Conservation (phyloP, 441 rosid species). For the Theobroma grandiflorum region DNA sequence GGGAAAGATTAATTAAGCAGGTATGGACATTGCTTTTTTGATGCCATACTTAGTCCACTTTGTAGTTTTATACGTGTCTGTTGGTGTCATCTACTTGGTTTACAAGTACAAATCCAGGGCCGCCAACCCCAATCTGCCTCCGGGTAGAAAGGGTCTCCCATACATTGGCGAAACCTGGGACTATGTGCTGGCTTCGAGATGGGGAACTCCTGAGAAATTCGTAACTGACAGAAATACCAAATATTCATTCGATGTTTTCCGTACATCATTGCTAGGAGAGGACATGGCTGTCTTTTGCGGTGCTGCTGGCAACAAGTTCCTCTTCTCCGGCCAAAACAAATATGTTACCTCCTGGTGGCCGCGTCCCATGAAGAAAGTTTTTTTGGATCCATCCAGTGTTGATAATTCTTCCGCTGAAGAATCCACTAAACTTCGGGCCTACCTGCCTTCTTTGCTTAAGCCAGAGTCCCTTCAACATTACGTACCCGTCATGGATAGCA, state of each 20-base stretch:
- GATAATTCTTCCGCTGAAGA: slow-evolving; percentile 35
- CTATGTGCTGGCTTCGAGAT: slow-evolving; percentile 20
- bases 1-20: not conserved
- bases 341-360: slow-evolving; percentile 44
- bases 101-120: slow-evolving; percentile 20
- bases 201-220: slow-evolving; percentile 42
- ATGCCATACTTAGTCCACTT: slow-evolving; percentile 25
- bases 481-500: slow-evolving; percentile 37
- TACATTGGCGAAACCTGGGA: slow-evolving; percentile 41
- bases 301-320: slow-evolving; percentile 35
- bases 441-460: slow-evolving; percentile 37
- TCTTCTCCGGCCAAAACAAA: slow-evolving; percentile 39
- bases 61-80: slow-evolving; percentile 17
- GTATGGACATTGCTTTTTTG: not conserved
- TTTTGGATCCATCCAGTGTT: slow-evolving; percentile 20
- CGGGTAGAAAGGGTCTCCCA: slow-evolving; percentile 41
- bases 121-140: slow-evolving; percentile 32
- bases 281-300: slow-evolving; percentile 42
- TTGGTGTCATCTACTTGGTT: slow-evolving; percentile 16
- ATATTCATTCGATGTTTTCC: slow-evolving; percentile 40
- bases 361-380: slow-evolving; percentile 29
- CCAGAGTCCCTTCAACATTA: slow-evolving; percentile 46
- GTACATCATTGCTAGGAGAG: slow-evolving; percentile 38
- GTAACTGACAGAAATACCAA: slow-evolving; percentile 30
- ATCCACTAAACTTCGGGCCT: slow-evolving; percentile 31